Conservation (phyloP, 345 rosid genomes). For the Isatis tinctoria region DNA sequence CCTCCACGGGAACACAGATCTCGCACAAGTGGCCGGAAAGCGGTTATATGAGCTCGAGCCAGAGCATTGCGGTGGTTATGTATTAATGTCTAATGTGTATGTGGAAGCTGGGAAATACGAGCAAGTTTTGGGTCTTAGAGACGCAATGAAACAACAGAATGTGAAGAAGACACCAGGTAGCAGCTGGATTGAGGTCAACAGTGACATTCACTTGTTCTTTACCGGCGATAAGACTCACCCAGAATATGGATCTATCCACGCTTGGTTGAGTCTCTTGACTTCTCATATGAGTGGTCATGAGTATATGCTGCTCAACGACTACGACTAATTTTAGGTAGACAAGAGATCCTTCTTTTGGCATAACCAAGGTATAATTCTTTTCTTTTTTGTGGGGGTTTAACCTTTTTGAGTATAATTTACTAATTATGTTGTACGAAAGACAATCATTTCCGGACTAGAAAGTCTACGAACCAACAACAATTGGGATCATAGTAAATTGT, state of each 20-base stretch:
- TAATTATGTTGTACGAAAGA: constrained; percentile 11
- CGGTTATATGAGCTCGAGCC: constrained; percentile 41
- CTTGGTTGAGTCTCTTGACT: constrained; percentile 31
- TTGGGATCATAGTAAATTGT: neutral
- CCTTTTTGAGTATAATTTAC: neutral
- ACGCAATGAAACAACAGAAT: constrained; percentile 40
- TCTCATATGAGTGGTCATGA: constrained; percentile 35
- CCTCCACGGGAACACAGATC: constrained; percentile 39
- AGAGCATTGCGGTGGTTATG: constrained; percentile 43
- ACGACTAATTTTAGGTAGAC: constrained; percentile 12
- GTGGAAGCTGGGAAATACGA: constrained; percentile 40
- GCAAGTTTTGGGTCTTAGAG: constrained; percentile 43
- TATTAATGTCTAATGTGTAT: constrained; percentile 46
- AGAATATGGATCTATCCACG: constrained; percentile 27
- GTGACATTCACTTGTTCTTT: constrained; percentile 35
- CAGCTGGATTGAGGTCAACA: constrained; percentile 46
- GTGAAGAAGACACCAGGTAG: constrained; percentile 49
- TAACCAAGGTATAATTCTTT: neutral
- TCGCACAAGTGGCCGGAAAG: constrained; percentile 38
- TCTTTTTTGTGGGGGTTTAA: neutral
- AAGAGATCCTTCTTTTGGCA: neutral
- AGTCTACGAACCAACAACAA: constrained; percentile 15
- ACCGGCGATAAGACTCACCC: constrained; percentile 39
- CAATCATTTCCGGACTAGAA: constrained; percentile 4
- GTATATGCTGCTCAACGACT: constrained; percentile 18